Evolutionary conservation across 225 moss, liverwort and hornwort genomes (phyloP).

Genomic region (Marchantia polymorpha): DNA sequence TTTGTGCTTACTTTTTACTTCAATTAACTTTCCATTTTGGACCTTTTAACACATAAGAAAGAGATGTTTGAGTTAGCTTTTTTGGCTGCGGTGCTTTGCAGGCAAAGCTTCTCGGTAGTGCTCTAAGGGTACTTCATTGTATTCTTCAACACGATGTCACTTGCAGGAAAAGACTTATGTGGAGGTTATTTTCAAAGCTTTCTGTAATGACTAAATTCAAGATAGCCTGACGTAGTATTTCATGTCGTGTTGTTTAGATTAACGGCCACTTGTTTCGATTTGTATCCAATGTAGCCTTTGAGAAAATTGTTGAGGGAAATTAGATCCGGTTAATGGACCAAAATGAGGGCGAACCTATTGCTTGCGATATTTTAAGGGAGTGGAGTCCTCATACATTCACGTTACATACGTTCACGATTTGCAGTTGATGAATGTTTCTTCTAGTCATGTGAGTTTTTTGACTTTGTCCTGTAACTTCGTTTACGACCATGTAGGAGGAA

Average conservation of each 20-base stretch:
- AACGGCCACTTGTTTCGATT: too few species aligned
- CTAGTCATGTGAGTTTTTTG: too few species aligned
- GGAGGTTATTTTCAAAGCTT: constrained; percentile 46
- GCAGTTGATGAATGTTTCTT: too few species aligned
- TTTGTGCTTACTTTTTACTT: background rate
- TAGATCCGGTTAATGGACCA: too few species aligned
- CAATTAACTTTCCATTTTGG: background rate
- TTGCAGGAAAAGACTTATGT: constrained; percentile 68
- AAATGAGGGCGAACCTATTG: too few species aligned
- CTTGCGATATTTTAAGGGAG: too few species aligned
- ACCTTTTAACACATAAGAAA: background rate
- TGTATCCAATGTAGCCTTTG: too few species aligned
- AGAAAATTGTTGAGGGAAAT: too few species aligned
- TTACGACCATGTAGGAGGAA: constrained; percentile 9
- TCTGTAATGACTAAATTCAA: background rate
- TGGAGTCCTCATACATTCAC: too few species aligned
- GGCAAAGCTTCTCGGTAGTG: constrained; percentile 62
- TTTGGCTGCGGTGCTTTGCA: constrained; percentile 26
- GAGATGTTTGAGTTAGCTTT: background rate
- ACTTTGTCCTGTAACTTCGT: background rate
- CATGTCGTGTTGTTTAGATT: too few species aligned
- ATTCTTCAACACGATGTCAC: constrained; percentile 64
- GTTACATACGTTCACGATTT: too few species aligned
- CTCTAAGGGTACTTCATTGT: constrained; percentile 72
- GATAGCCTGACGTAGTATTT: background rate